These are phyloP conservation scores for Trichoderma aggressivum DNA, from an alignment of 2,329 filamentous ascomycete species.

Conservation along the genomic window DNA sequence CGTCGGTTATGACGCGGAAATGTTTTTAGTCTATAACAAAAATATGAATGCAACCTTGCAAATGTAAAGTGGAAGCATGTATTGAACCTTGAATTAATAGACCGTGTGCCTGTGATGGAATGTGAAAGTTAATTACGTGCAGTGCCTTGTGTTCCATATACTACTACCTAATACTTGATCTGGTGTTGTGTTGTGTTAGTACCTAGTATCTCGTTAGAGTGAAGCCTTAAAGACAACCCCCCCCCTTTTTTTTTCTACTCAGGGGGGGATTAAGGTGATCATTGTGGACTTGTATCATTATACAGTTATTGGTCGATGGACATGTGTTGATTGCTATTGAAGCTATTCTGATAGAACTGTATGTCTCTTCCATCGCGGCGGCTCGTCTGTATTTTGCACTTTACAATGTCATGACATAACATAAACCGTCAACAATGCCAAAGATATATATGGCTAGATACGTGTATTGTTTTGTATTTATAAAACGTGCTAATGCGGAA, in stretches of 20 bases:
- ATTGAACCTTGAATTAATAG: conserved; percentile 7
- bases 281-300: not conserved
- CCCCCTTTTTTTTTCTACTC: too few relatives aligned
- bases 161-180: not conserved
- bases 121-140: not conserved
- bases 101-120: not conserved
- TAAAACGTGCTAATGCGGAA: not conserved
- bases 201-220: not conserved
- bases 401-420: not conserved
- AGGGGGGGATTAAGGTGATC: too few relatives aligned
- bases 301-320: not conserved
- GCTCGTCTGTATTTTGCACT: not conserved
- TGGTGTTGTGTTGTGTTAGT: too few relatives aligned
- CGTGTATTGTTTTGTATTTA: not conserved
- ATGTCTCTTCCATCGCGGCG: not conserved
- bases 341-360: not conserved
- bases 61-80: conserved; percentile 33
- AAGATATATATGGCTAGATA: not conserved
- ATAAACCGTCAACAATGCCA: not conserved
- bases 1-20: conserved; percentile 27
- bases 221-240: too few relatives aligned
- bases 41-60: conserved; percentile 23
- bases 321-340: not conserved
- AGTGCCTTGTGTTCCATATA: not conserved
- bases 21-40: conserved; percentile 11